Evolutionary conservation across 257 asterid genomes (phyloP), one percentile per base, ranked within the genome.

Genomic region (Solanum sparsipilum): DNA sequence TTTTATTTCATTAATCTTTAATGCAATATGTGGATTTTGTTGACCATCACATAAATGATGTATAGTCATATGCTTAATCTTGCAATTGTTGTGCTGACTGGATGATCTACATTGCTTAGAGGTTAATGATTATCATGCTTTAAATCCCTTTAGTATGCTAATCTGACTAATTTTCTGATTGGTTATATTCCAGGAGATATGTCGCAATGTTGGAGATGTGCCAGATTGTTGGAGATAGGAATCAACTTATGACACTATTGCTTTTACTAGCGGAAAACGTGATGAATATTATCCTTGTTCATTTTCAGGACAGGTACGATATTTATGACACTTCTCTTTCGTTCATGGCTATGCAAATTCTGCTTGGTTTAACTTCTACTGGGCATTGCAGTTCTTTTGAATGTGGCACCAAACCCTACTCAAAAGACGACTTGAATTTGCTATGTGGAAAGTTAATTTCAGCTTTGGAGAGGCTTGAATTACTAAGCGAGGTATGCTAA

Each of bases 151-250:
- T 81, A 27, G 25, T 81, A 29, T 81, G 29, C 39, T 81, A 29
- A 27, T 81, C 39, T 27, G 41, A 29, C 18, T 29, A 36, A 13
- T 41, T 39, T 78, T 13, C 44, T 36, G 52, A 39, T 79, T 27
- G 32, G 9, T 46, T 31, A 56, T 67, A 58, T 56, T 75, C 25
- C 90, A 96, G 99, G 99, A 96, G 98, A 93, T 93, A 92, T 86
- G 91, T 93, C 79, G 99, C 99, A 68, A 93, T 96, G 98, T 90
- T 93, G 90, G 96, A 94, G 65, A 95, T 94, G 98, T 95, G 99
- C 93, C 92, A 91, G 91, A 86, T 95, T 29, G 92, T 94, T 88
- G 96, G 98, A 71, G 94, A 93, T 87, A 92, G 96, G 90, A 94
- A 92, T 92, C 94, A 92, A 65, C 95, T 95, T 84, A 93, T 94